These are phyloP conservation scores for Colletotrichum sp. DNA, from an alignment of 2,329 filamentous ascomycete genomes.

Conservation along the genomic window DNA sequence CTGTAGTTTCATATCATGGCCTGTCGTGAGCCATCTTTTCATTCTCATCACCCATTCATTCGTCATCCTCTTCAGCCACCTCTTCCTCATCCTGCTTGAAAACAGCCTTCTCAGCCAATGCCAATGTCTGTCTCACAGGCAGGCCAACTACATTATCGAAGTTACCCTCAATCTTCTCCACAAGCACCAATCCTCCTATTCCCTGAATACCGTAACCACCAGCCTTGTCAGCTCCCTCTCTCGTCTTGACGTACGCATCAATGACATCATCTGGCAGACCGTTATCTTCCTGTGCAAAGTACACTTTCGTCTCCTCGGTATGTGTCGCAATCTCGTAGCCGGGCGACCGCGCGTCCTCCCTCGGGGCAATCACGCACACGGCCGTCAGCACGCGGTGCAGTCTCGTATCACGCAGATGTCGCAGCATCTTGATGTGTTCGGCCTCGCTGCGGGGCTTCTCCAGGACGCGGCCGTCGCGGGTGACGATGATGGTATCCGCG, in stretches of 20 bases:
- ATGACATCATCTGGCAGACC: constrained; percentile 80
- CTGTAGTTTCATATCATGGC: background rate
- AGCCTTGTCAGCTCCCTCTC: constrained; percentile 95
- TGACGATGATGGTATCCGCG: constrained; percentile 90
- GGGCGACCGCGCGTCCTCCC: constrained; percentile 80
- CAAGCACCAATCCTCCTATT: constrained; percentile 80
- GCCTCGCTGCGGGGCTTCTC: constrained; percentile 88
- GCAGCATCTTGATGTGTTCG: constrained; percentile 85
- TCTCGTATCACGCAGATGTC: constrained; percentile 76
- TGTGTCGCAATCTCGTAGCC: constrained; percentile 83
- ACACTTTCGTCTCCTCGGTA: constrained; percentile 91
- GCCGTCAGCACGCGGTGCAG: constrained; percentile 87
- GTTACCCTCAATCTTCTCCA: constrained; percentile 87
- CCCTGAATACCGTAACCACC: constrained; percentile 96
- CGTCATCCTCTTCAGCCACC: constrained; percentile 51
- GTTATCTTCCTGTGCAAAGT: constrained; percentile 71
- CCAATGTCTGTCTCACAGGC: constrained; percentile 78
- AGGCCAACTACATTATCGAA: constrained; percentile 95
- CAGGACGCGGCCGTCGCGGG: constrained; percentile 75
- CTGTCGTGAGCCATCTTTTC: background rate
- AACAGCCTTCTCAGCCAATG: constrained; percentile 87
- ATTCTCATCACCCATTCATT: constrained; percentile 29
- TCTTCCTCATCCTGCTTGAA: constrained; percentile 74
- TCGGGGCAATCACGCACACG: constrained; percentile 81
- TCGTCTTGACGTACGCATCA: constrained; percentile 76